These are phyloP conservation scores for Endocalyx cinctus DNA, from an alignment of 2,329 filamentous ascomycete species.

Conservation along the genomic window DNA sequence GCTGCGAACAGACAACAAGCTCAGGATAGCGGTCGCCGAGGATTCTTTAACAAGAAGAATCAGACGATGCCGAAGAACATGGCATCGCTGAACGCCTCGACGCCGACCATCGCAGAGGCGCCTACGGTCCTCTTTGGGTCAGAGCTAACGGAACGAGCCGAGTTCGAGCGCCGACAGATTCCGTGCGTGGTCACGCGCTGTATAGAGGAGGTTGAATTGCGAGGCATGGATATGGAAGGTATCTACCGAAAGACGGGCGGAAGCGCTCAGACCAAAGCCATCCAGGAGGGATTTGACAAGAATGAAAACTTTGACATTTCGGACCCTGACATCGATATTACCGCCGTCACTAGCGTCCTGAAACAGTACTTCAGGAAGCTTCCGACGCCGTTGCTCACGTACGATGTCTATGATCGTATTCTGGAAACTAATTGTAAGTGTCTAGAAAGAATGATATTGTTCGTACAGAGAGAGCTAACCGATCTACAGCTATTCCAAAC, in stretches of 20 bases:
- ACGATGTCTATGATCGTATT: constrained; percentile 84
- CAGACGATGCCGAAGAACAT: constrained; percentile 47
- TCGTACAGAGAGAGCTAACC: constrained; percentile 6
- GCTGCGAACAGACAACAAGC: constrained; percentile 28
- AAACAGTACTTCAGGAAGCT: constrained; percentile 98
- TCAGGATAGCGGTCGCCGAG: constrained; percentile 43
- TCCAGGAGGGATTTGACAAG: constrained; percentile 88
- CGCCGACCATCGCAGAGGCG: constrained; percentile 41
- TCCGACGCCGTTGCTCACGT: constrained; percentile 84
- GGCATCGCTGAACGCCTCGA: constrained; percentile 37
- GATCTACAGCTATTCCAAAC: constrained; percentile 55
- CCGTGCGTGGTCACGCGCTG: constrained; percentile 88
- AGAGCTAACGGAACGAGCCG: constrained; percentile 78
- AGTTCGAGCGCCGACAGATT: constrained; percentile 84
- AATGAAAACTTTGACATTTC: constrained; percentile 86
- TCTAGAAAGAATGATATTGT: neutral
- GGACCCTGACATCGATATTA: constrained; percentile 89
- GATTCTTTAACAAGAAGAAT: constrained; percentile 62
- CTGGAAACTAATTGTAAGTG: constrained; percentile 72
- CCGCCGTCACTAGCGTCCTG: constrained; percentile 88
- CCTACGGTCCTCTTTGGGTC: constrained; percentile 75
- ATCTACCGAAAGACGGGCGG: constrained; percentile 98
- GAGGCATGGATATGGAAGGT: constrained; percentile 95
- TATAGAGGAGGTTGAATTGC: constrained; percentile 91
- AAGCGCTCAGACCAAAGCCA: constrained; percentile 81